Base-by-base conservation (phyloP, 2,329 filamentous ascomycete genomes). In the Colletotrichum sojae region DNA sequence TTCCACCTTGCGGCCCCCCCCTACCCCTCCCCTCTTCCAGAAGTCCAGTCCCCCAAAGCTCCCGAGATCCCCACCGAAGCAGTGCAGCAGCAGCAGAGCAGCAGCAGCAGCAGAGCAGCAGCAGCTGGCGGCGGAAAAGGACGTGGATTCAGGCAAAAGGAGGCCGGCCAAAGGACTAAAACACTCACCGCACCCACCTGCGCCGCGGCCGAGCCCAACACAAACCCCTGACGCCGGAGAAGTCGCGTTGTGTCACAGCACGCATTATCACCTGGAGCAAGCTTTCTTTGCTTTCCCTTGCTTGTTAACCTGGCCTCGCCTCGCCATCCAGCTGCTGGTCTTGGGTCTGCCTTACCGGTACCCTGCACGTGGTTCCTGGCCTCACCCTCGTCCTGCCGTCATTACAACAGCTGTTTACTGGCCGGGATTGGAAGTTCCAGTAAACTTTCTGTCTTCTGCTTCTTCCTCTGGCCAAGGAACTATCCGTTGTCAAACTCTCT, bases 211-310 rank as follows among this genome's bases (percentile, higher is more conserved):
- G 51, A 59, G 45, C 62, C 55, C 49, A 53, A 46, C 55, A 55
- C 40, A 67, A 60, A 69, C 67, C 67, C 67, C 67, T 69, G 67
- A 69, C 67, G 55, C 62, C 55, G n/a, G 20, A 52, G 55, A 60
- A 45, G 55, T 69, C 62, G 55, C 66, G 55, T 69, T 36, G 63
- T 69, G 62, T 61, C 62, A 61, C 55, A 69, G 55, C 57, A 55
- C 58, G 36, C 52, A 43, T 20, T 20, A 25, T 48, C 27, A 48
- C 54, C 62, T 69, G 60, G 27, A 62, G 54, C 52, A 16, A 52
- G 20, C 49, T 20, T 25, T 13, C 59, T 49, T 43, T 31, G 8
- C 48, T 43, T 52, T 61, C 13, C 57, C 57, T 61, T 43, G 48
- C 20, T 15, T 49, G 45, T 40, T 51, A n/a, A 46, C 46, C 57